phyloP scores from a whole-genome alignment of 1,284 basidiomycete species.

The Pascua sp. region DNA sequence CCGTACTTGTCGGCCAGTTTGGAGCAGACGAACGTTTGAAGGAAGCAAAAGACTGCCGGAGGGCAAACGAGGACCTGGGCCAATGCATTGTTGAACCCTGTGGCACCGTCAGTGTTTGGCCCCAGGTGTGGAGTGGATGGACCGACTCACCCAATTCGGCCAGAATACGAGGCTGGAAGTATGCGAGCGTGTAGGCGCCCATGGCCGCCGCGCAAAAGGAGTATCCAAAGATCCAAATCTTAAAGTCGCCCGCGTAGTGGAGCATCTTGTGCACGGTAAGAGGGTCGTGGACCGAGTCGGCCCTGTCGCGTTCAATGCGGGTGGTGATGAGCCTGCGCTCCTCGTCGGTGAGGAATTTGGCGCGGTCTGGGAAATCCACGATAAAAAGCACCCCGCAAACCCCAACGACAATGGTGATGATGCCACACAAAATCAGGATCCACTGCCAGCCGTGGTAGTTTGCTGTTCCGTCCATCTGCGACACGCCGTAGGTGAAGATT shows the following conservation, averaged over 20 bases:
- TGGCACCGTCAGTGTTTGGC: background rate
- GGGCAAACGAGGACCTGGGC: constrained; percentile 46
- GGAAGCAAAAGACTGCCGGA: constrained; percentile 42
- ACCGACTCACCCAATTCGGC: constrained; percentile 26
- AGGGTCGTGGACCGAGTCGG: constrained; percentile 48
- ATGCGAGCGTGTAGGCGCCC: constrained; percentile 23
- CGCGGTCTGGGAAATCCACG: constrained; percentile 53
- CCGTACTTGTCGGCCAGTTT: constrained; percentile 42
- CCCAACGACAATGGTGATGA: constrained; percentile 40
- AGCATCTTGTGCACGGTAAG: constrained; percentile 41
- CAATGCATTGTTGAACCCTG: constrained; percentile 39
- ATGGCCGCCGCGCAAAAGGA: constrained; percentile 37
- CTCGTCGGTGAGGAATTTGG: constrained; percentile 47
- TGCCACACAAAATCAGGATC: constrained; percentile 16
- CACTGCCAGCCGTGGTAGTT: constrained; percentile 9
- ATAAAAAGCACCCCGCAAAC: constrained; percentile 13
- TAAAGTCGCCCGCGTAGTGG: constrained; percentile 43
- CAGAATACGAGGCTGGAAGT: constrained; percentile 51
- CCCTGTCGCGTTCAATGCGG: constrained; percentile 51
- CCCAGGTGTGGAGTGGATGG: no score
- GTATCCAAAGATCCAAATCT: constrained; percentile 52
- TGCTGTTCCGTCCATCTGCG: background rate
- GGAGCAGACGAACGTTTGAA: constrained; percentile 42
- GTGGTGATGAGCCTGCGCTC: constrained; percentile 46
- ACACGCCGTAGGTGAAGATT: constrained; percentile 3